Conservation (phyloP, 441 rosid species). For the Aleurites moluccanus region DNA sequence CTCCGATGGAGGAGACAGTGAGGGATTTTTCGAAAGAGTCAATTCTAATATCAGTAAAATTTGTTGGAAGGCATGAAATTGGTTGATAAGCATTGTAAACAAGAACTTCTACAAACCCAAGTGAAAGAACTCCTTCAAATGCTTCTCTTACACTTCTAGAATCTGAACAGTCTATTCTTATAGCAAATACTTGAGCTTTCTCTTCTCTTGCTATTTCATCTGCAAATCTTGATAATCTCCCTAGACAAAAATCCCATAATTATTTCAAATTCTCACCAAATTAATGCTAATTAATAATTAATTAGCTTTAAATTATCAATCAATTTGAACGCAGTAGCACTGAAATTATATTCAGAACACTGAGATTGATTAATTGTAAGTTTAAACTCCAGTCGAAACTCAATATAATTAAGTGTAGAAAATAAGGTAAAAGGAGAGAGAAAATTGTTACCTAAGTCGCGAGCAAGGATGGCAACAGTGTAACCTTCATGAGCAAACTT, state of each 20-base stretch:
- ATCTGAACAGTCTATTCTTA: conserved; percentile 88
- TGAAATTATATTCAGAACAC: too few relatives aligned
- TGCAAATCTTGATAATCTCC: conserved; percentile 72
- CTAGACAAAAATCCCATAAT: conserved; percentile 31
- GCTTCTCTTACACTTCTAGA: conserved; percentile 86
- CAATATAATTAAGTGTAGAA: too few relatives aligned
- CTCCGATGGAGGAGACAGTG: conserved; percentile 67
- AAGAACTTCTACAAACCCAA: conserved; percentile 85
- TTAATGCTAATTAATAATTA: background rate
- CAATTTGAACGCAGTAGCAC: too few relatives aligned
- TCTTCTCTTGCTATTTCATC: conserved; percentile 97
- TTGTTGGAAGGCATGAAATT: conserved; percentile 47
- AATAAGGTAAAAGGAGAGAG: too few relatives aligned
- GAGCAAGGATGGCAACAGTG: conserved; percentile 92
- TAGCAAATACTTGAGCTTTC: conserved; percentile 91
- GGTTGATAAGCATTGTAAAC: conserved; percentile 83
- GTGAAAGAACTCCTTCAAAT: conserved; percentile 90
- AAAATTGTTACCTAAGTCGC: conserved; percentile 64
- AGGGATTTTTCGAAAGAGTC: conserved; percentile 79
- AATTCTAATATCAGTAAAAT: conserved; percentile 60
- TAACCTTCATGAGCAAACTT: conserved; percentile 96
- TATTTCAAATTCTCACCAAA: background rate
- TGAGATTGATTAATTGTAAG: too few relatives aligned
- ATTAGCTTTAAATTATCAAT: too few relatives aligned
- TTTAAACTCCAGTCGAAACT: too few relatives aligned